Evolutionary conservation across 2,329 filamentous ascomycete genomes (phyloP).

Genomic region (Ploettnerulaceae sp.): DNA sequence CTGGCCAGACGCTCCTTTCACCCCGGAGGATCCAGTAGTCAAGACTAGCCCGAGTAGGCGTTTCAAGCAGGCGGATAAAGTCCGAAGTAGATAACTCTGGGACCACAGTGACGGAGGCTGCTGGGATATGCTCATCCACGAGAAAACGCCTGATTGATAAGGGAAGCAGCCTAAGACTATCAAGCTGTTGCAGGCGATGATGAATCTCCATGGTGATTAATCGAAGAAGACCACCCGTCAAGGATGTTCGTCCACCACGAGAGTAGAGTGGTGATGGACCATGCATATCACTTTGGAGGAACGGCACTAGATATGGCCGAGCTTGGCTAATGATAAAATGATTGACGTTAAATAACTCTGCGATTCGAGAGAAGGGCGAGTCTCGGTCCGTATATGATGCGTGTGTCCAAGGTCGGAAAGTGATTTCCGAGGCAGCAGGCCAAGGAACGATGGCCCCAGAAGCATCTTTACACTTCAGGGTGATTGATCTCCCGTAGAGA

Average conservation of each 20-base stretch:
- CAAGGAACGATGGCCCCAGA: conserved; percentile 56
- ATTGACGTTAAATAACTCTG: conserved; percentile 68
- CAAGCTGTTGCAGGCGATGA: conserved; percentile 76
- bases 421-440: conserved; percentile 44
- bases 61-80: conserved; percentile 75
- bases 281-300: conserved; percentile 76
- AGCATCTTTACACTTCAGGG: conserved; percentile 59
- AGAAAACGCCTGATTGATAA: conserved; percentile 67
- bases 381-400: conserved; percentile 50
- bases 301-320: conserved; percentile 81
- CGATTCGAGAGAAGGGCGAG: conserved; percentile 56
- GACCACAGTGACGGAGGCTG: conserved; percentile 73
- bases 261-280: conserved; percentile 60
- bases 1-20: conserved; percentile 87
- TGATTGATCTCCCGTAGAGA: conserved; percentile 46
- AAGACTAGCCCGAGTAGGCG: conserved; percentile 68
- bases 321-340: conserved; percentile 95
- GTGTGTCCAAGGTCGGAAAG: conserved; percentile 52
- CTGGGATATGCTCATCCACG: conserved; percentile 77
- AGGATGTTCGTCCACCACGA: conserved; percentile 52
- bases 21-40: conserved; percentile 83
- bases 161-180: conserved; percentile 70
- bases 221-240: conserved; percentile 56
- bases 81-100: conserved; percentile 70
- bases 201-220: conserved; percentile 72